Percentiles rank a stretch among this genome's conserved stretches.
phyloP scores from a whole-genome alignment of 148 eudicot species.

The Suaeda aralocaspica region DNA sequence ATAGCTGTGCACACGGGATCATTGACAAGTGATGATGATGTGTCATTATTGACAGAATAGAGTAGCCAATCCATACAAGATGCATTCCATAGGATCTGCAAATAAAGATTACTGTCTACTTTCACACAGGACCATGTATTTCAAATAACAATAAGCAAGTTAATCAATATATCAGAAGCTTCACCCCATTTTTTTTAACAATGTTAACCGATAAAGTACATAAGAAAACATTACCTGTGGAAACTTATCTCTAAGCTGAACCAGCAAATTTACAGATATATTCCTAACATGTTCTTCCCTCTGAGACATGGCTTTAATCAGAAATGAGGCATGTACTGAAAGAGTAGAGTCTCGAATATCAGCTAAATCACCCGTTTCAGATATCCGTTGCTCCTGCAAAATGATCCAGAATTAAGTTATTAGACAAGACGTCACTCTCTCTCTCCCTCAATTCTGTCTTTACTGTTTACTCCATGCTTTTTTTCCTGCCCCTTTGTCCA shows the following conservation, averaged over 20 bases:
- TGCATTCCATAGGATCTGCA: conserved; percentile 96
- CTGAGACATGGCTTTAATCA: conserved; percentile 83
- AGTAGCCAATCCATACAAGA: conserved; percentile 81
- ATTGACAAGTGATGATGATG: conserved; percentile 71
- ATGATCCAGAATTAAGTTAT: not conserved
- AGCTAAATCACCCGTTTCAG: conserved; percentile 76
- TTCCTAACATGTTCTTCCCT: conserved; percentile 95
- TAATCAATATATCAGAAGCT: not conserved
- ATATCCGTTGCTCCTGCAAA: conserved; percentile 62
- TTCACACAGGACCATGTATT: not conserved
- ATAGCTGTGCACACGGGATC: conserved; percentile 90
- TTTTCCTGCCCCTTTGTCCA: not conserved
- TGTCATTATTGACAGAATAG: conserved; percentile 73
- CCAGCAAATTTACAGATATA: conserved; percentile 67
- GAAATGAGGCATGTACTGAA: conserved; percentile 79
- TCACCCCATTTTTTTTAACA: not conserved
- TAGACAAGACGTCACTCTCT: not conserved
- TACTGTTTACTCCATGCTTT: not conserved
- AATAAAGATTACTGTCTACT: conserved; percentile 8
- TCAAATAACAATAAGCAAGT: conserved; percentile 10
- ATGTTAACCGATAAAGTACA: conserved; percentile 18
- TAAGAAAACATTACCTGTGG: conserved; percentile 56
- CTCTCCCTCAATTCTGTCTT: not conserved
- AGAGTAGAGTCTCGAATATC: conserved; percentile 69
- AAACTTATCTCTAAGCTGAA: conserved; percentile 79